A percentile compares a stretch with the other conserved stretches of the same genome.
Conservation (phyloP, 352 stramenopile species). For the Phytopythium kandeliae region DNA sequence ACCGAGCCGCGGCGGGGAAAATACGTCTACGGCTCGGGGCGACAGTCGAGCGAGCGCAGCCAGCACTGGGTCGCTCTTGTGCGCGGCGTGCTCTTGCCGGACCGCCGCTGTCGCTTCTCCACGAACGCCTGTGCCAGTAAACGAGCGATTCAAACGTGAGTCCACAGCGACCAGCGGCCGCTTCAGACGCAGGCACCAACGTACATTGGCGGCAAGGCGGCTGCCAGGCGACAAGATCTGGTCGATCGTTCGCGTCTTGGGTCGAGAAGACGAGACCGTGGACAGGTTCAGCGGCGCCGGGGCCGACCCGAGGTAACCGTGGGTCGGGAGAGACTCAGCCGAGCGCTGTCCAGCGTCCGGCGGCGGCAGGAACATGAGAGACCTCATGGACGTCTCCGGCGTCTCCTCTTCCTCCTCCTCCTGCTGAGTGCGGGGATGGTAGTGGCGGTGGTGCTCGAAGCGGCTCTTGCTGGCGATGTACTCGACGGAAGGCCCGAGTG, state of each 20-base stretch:
- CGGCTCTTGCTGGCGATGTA: not conserved
- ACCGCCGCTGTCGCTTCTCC: slow-evolving; percentile 49
- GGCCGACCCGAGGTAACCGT: not conserved
- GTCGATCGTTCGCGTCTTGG: slow-evolving; percentile 4
- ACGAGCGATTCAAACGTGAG: not conserved
- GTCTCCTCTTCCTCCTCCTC: not conserved
- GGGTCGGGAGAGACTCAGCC: not conserved
- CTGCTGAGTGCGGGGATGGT: not conserved
- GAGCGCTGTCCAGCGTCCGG: not conserved
- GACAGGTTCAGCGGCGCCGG: slow-evolving; percentile 18
- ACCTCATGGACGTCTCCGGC: not conserved
- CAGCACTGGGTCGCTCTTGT: slow-evolving; percentile 62
- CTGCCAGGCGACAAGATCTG: slow-evolving; percentile 45
- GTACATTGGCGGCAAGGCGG: slow-evolving; percentile 41
- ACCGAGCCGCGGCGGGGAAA: too few relatives aligned
- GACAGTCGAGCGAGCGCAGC: slow-evolving; percentile 42
- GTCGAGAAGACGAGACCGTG: slow-evolving; percentile 8
- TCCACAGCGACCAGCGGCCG: not conserved
- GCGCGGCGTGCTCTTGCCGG: slow-evolving; percentile 41
- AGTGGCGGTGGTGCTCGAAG: not conserved
- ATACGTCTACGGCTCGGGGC: not conserved
- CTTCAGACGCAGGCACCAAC: not conserved
- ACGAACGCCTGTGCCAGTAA: slow-evolving; percentile 40
- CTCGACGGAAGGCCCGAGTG: not conserved
- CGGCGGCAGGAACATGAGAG: not conserved